Base-by-base conservation (phyloP, 768 basidiomycete genomes). In the Vararia minispora region DNA sequence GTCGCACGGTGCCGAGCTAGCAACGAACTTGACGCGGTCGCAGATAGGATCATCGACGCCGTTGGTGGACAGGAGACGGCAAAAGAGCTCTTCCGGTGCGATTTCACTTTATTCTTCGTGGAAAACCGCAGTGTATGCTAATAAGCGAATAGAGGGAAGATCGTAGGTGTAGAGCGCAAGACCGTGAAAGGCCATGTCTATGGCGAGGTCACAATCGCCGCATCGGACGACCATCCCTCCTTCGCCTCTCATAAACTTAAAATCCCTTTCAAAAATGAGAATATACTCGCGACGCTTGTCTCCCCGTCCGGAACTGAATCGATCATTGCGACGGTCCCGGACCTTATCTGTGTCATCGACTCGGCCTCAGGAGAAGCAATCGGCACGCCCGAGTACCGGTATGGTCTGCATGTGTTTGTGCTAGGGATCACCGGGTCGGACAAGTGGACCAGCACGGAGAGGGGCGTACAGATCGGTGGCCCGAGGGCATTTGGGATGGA, bases 311-410 rank as follows among this genome's bases (percentile, higher is more conserved):
- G n/a, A n/a, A n/a, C n/a, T n/a, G n/a, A n/a, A n/a, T n/a, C n/a
- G n/a, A n/a, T n/a, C n/a, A n/a, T 71, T 1, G 71, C 67, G 23
- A 64, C 66, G 24, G 79, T 82, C 9, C 79, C 79, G 3, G 79
- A 81, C 52, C 61, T 82, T 17, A 76, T 81, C 38, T 62, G 70
- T 0, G 70, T 80, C 9, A 55, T 81, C 9, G 78, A 82, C 45
- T 68, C 73, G 17, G 74, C 76, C 44, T 73, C 60, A 40, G 79
- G 78, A 0, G 60, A 66, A 3, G 71, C 75, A 21, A 57, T 82
- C 6, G 77, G 79, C 11, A 77, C 76, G 1, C 79, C 67, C 17
- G 69, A 79, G 36, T 76, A 77, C 51, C 31, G 53, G 38, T 78
- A 79, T 40, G 76, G 76, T 5, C 53, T 74, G 25, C 64, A 71